Evolutionary conservation across 208 protist species (phyloP).

Genomic region (Leishmania arabica): DNA sequence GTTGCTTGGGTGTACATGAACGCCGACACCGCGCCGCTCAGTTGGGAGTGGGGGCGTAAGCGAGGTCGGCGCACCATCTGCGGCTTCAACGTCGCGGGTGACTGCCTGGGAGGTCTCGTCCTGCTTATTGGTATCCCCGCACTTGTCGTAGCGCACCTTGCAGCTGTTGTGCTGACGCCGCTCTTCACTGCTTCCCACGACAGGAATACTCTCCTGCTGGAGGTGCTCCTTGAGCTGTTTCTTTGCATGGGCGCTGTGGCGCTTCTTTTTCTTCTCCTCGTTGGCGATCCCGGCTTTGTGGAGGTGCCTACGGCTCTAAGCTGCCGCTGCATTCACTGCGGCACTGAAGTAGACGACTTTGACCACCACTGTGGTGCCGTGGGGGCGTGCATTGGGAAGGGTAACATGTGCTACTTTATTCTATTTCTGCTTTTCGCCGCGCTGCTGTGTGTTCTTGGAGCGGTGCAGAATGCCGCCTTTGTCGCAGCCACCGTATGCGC

Average conservation of each 20-base stretch:
- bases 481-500: not conserved
- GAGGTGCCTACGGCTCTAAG: slow-evolving; percentile 18
- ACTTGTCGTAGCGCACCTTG: slow-evolving; percentile 16
- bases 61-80: slow-evolving; percentile 1
- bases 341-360: slow-evolving; percentile 59
- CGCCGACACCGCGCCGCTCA: not conserved
- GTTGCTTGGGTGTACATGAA: not conserved
- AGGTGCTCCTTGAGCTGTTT: slow-evolving; percentile 20
- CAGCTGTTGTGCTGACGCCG: slow-evolving; percentile 14
- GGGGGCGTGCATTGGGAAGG: slow-evolving; percentile 68
- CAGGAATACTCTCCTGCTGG: not conserved
- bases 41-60: not conserved
- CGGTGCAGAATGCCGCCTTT: slow-evolving; percentile 1
- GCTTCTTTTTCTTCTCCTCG: slow-evolving; percentile 31
- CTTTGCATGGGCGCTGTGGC: slow-evolving; percentile 4
- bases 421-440: slow-evolving; percentile 40
- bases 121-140: slow-evolving; percentile 28
- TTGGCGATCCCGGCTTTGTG: slow-evolving; percentile 58
- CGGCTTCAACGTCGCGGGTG: slow-evolving; percentile 34
- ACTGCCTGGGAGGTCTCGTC: slow-evolving; percentile 27
- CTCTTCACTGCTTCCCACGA: not conserved
- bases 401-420: slow-evolving; percentile 81
- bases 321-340: slow-evolving; percentile 53
- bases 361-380: slow-evolving; percentile 86
- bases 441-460: slow-evolving; percentile 17